Percentiles rank a stretch among this genome's conserved stretches.
Conservation (phyloP, 495 filamentous ascomycete genomes). For the Lasiosphaeriaceae sp. region DNA sequence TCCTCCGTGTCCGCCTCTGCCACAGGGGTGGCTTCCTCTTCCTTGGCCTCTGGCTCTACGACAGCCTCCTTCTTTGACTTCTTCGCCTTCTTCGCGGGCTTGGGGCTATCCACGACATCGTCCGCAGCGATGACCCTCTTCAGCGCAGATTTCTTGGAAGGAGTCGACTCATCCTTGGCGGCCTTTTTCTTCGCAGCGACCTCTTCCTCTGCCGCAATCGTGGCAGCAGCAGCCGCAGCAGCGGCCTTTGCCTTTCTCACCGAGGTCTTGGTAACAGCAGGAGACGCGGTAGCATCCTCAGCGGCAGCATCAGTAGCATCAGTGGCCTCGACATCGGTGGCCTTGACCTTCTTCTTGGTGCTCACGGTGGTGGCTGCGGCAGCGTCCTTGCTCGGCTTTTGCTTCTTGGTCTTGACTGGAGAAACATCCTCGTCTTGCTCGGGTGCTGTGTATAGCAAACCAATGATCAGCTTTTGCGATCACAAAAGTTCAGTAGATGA, state of each 20-base stretch:
- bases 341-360: conserved; percentile 8
- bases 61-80: conserved; percentile 25
- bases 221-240: too few species aligned
- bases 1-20: conserved; percentile 22
- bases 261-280: neutral
- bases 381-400: conserved; percentile 22
- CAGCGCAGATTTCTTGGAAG: neutral
- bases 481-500: neutral
- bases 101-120: neutral
- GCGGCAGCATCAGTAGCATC: neutral
- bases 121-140: conserved; percentile 2
- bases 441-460: conserved; percentile 13
- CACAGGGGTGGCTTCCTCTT: conserved; percentile 20
- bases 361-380: neutral
- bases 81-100: conserved; percentile 24
- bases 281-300: conserved; percentile 10
- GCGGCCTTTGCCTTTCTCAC: conserved; percentile 5
- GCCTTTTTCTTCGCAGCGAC: neutral
- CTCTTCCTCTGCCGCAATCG: conserved; percentile 10
- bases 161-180: conserved; percentile 17
- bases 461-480: neutral
- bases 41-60: conserved; percentile 24
- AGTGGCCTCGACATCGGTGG: conserved; percentile 2
- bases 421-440: conserved; percentile 39
- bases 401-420: conserved; percentile 39